These are phyloP conservation scores for Scheffersomyces lignosus DNA, from an alignment of 805 yeast genomes.

Conservation along the genomic window DNA sequence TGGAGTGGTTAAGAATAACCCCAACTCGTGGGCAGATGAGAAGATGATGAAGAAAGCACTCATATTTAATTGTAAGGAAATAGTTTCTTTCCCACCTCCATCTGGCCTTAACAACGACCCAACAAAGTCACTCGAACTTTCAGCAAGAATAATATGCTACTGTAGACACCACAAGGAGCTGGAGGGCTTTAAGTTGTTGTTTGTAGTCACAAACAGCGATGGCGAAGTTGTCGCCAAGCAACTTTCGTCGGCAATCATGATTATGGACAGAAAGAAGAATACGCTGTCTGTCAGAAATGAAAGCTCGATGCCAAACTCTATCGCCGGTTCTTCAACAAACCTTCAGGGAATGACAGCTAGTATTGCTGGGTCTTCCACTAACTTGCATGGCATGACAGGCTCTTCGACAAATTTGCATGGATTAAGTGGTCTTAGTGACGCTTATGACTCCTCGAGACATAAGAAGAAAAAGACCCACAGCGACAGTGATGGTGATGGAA, in stretches of 20 bases:
- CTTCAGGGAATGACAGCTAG: slow-evolving; percentile 9
- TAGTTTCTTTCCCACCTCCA: slow-evolving; percentile 70
- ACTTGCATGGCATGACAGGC: no score
- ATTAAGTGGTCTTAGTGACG: slow-evolving; percentile 6
- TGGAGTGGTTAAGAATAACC: slow-evolving; percentile 47
- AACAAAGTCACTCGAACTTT: slow-evolving; percentile 45
- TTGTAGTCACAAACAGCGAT: slow-evolving; percentile 60
- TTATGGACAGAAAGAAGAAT: slow-evolving; percentile 90
- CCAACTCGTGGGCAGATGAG: slow-evolving; percentile 75
- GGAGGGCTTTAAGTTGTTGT: slow-evolving; percentile 76
- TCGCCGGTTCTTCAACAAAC: slow-evolving; percentile 22
- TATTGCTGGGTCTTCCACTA: no score
- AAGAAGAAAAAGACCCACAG: slow-evolving; percentile 9
- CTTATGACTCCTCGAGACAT: slow-evolving; percentile 5
- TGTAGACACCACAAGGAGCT: slow-evolving; percentile 93
- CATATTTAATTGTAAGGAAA: slow-evolving; percentile 88
- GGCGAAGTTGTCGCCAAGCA: slow-evolving; percentile 71
- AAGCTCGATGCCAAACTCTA: slow-evolving; percentile 16
- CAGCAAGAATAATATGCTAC: slow-evolving; percentile 87
- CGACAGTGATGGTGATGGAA: slow-evolving; percentile 6
- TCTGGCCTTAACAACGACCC: slow-evolving; percentile 35
- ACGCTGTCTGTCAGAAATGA: slow-evolving; percentile 23
- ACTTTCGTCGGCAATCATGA: slow-evolving; percentile 74
- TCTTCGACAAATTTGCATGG: slow-evolving; percentile 16
- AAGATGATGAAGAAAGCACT: slow-evolving; percentile 76